A percentile compares a stretch with the other conserved stretches of the same genome.
Evolutionary conservation across 495 filamentous ascomycete genomes (phyloP).

Genomic region (Penicillium bialowiezense): DNA sequence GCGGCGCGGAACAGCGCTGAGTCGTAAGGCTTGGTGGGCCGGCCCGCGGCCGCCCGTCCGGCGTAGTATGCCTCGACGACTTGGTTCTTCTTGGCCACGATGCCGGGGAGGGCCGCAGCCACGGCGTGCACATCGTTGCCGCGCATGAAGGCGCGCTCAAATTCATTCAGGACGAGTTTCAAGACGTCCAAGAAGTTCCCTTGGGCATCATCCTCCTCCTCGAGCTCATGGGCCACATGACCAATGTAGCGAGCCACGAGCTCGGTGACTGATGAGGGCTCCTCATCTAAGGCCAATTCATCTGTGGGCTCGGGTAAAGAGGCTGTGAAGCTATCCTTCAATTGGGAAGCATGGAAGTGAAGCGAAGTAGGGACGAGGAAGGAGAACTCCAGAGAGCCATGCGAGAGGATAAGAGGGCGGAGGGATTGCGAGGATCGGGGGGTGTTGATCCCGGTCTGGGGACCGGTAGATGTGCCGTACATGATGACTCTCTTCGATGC

Average conservation of each 20-base stretch:
- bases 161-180: slow-evolving; percentile 86
- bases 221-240: slow-evolving; percentile 78
- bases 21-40: slow-evolving; percentile 82
- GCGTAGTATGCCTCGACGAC: slow-evolving; percentile 88
- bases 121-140: slow-evolving; percentile 96
- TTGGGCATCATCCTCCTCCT: slow-evolving; percentile 83
- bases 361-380: slow-evolving; percentile 91
- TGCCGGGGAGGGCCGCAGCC: slow-evolving; percentile 79
- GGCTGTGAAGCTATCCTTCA: slow-evolving; percentile 80
- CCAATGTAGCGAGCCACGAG: slow-evolving; percentile 90
- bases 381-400: slow-evolving; percentile 92
- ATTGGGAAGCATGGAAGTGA: slow-evolving; percentile 91
- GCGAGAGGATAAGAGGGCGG: slow-evolving; percentile 80
- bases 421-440: slow-evolving; percentile 90
- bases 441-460: slow-evolving; percentile 92
- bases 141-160: slow-evolving; percentile 88
- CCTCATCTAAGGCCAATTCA: slow-evolving; percentile 94
- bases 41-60: slow-evolving; percentile 75
- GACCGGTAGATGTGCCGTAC: slow-evolving; percentile 82
- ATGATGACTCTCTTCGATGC: slow-evolving; percentile 47
- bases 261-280: slow-evolving; percentile 89
- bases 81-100: slow-evolving; percentile 80
- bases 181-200: slow-evolving; percentile 84
- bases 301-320: slow-evolving; percentile 88
- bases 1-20: slow-evolving; percentile 90